These are phyloP conservation scores for Hymenoscyphus fraxineus DNA, from an alignment of 2,329 filamentous ascomycete species.

Conservation along the genomic window DNA sequence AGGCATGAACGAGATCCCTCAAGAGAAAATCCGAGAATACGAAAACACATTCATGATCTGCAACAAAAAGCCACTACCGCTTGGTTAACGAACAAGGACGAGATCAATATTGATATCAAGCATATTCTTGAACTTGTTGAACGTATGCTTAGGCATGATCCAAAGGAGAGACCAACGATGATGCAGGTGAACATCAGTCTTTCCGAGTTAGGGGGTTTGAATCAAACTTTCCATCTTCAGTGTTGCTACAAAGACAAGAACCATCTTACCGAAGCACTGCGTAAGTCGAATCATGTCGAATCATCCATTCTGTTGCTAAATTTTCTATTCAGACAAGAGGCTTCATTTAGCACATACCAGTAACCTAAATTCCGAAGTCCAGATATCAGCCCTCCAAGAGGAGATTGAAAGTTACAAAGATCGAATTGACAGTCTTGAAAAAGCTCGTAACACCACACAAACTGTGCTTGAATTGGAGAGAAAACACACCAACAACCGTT, in stretches of 20 bases:
- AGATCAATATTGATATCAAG: conserved; percentile 30
- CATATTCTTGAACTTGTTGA: conserved; percentile 44
- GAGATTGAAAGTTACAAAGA: conserved; percentile 19
- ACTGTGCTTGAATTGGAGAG: conserved; percentile 22
- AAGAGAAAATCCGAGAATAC: conserved; percentile 33
- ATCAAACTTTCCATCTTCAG: conserved; percentile 45
- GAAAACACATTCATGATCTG: conserved; percentile 19
- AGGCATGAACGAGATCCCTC: conserved; percentile 34
- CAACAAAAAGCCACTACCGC: conserved; percentile 15
- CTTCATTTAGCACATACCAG: not conserved
- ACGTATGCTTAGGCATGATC: conserved; percentile 49
- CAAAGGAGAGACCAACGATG: conserved; percentile 48
- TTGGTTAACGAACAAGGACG: conserved; percentile 19
- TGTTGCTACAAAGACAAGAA: conserved; percentile 42
- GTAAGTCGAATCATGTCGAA: conserved; percentile 23
- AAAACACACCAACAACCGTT: conserved; percentile 24
- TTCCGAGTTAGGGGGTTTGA: conserved; percentile 44
- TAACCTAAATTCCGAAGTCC: not conserved
- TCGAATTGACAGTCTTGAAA: conserved; percentile 20
- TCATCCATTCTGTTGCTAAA: not conserved
- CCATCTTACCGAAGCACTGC: conserved; percentile 36
- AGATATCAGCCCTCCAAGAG: conserved; percentile 14
- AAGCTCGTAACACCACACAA: conserved; percentile 20
- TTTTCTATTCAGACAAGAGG: not conserved
- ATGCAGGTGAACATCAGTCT: conserved; percentile 47